A percentile compares a stretch with the other conserved stretches of the same genome.
These are phyloP conservation scores for Exophiala sideris DNA, from an alignment of 2,329 filamentous ascomycete genomes.

Conservation along the genomic window DNA sequence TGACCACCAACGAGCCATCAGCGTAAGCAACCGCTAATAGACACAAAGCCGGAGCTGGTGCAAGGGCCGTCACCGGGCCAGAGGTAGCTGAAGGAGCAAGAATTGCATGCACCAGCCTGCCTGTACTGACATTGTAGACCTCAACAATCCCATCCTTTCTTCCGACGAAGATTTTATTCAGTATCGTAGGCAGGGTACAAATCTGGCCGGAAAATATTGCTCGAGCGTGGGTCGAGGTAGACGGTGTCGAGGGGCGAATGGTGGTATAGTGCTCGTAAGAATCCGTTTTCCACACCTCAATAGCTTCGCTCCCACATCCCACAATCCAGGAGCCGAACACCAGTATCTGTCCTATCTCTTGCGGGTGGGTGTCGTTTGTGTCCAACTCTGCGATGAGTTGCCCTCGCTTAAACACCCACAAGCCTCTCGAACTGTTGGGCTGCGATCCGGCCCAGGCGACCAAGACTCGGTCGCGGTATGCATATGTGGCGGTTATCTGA, in stretches of 20 bases:
- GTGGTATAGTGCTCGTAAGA: conserved; percentile 89
- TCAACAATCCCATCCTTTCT: conserved; percentile 85
- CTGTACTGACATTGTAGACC: conserved; percentile 95
- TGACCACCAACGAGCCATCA: conserved; percentile 72
- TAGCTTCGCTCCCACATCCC: conserved; percentile 67
- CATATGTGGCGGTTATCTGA: conserved; percentile 77
- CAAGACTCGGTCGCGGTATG: conserved; percentile 83
- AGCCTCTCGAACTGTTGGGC: conserved; percentile 56
- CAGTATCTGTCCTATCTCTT: conserved; percentile 71
- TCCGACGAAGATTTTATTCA: conserved; percentile 94
- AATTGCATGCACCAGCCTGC: conserved; percentile 85
- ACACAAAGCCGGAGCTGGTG: conserved; percentile 79
- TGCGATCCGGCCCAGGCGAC: conserved; percentile 77
- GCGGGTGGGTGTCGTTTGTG: conserved; percentile 57
- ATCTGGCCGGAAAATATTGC: conserved; percentile 73
- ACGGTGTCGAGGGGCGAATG: conserved; percentile 56
- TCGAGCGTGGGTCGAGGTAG: conserved; percentile 55
- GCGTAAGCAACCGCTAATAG: conserved; percentile 85
- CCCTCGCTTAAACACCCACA: conserved; percentile 91
- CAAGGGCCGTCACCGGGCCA: conserved; percentile 80
- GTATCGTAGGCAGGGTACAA: conserved; percentile 85
- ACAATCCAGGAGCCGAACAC: conserved; percentile 91
- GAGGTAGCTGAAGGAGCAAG: conserved; percentile 68
- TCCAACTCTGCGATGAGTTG: conserved; percentile 76
- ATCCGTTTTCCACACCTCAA: conserved; percentile 85